Base-by-base conservation (phyloP, 306 rosid genomes). In the Alnus glutinosa region DNA sequence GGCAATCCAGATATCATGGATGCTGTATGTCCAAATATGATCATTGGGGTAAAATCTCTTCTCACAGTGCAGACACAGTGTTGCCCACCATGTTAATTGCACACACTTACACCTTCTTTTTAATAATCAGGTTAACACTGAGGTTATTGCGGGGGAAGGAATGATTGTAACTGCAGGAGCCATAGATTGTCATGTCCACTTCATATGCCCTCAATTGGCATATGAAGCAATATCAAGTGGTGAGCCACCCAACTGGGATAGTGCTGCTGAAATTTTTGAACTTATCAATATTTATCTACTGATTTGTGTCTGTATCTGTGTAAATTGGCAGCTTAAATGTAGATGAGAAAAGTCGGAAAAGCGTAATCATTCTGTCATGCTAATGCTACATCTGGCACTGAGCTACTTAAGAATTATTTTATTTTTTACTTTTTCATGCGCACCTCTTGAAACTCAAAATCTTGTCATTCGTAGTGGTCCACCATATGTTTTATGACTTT, bases 171-270 rank as follows among this genome's bases (percentile, higher is more conserved):
- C 99, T 74, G 97, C 99, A 32, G 99, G 99, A 49, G 99, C 88
- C 54, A 86, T 93, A 75, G 99, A 95, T 75, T 93, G 94, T 82
- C 99, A 95, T 79, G 99, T 95, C 70, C 99, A 95, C 82, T 93
- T 86, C 81, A 91, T 90, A 82, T 91, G 99, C 88, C 98, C 99
- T 62, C 99, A 95, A 72, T 86, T 90, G 83, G 97, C 78, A 19
- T 69, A 83, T 50, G 99, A 90, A 76, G 94, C 99, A 36, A 83
- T 91, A 88, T 83, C 99, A 78, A 91, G 97, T 69, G 98, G 99
- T 95, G 76, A 84, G 90, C 83, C 75, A 36, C 39, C 50, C 75
- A 44, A 80, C 69, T 42, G 4, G 32, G 74, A 16, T 67, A 72
- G 23, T 76, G 78, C 46, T 64, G 23, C 50, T 34, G 37, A 34